Evolutionary conservation across 192 early-diverging fungal genomes (phyloP).

Genomic region (Coemansia sp.): DNA sequence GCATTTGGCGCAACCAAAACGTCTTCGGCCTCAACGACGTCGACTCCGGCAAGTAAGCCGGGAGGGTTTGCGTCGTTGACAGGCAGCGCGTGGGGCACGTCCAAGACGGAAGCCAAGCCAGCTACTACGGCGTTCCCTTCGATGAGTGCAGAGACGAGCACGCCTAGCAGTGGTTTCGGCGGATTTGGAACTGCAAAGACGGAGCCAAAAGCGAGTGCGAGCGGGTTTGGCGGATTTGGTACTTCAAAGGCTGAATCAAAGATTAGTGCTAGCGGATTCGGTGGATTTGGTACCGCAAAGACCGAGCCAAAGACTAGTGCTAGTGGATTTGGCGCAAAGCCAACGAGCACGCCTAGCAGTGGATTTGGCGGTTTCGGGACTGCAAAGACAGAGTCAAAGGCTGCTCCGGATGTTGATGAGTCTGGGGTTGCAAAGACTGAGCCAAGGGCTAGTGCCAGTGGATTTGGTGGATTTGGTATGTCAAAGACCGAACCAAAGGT

Average conservation of each 20-base stretch:
- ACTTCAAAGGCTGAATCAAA: neutral
- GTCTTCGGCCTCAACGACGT: neutral
- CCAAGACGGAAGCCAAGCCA: neutral
- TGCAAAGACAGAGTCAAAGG: neutral
- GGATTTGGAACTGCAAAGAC: slow-evolving; percentile 1
- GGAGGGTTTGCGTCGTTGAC: neutral
- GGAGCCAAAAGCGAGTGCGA: neutral
- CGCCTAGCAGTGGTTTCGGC: neutral
- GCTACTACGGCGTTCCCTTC: neutral
- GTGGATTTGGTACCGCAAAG: neutral
- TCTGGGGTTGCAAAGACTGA: neutral
- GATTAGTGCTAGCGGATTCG: slow-evolving; percentile 1
- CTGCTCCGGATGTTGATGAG: too few species aligned
- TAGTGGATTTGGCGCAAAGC: neutral
- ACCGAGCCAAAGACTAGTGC: neutral
- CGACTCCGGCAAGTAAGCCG: neutral
- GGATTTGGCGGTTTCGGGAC: neutral
- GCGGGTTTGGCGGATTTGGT: neutral
- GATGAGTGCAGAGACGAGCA: neutral
- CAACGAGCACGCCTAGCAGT: neutral
- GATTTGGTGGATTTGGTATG: neutral
- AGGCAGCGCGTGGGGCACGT: neutral
- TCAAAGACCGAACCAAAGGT: neutral
- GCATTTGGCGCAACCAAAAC: slow-evolving; percentile 7
- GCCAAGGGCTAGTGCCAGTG: neutral